Conservation (phyloP, 306 rosid genomes). For the Cicer arietinum region DNA sequence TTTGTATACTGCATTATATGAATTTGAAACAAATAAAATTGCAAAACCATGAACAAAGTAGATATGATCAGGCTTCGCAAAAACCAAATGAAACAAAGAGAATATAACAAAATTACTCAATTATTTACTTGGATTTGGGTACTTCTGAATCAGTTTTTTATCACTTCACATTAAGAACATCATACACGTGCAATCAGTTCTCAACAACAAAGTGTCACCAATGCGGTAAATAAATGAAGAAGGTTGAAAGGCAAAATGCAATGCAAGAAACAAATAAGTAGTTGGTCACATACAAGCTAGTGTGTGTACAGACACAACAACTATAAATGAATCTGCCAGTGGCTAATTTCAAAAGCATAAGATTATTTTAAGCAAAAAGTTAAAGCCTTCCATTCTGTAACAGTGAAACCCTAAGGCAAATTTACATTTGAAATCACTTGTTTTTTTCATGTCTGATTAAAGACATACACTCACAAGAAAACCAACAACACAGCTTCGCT, state of each 20-base stretch:
- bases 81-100: not conserved
- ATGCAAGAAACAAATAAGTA: not conserved
- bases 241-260: not conserved
- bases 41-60: not conserved
- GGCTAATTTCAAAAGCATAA: not conserved
- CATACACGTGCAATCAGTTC: too few species aligned
- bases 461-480: not conserved
- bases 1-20: not conserved
- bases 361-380: not conserved
- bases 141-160: too few species aligned
- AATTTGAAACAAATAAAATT: constrained; percentile 3
- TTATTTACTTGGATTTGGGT: too few species aligned
- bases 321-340: not conserved
- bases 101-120: too few species aligned
- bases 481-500: not conserved
- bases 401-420: not conserved
- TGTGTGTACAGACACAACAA: not conserved
- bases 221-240: not conserved
- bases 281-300: not conserved
- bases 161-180: too few species aligned
- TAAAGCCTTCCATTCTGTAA: not conserved
- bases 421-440: not conserved
- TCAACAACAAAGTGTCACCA: too few species aligned
- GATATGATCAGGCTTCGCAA: not conserved
- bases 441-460: not conserved